phyloP scores from a whole-genome alignment of 2,329 filamentous ascomycete genomes.

The Penicillium occitanis region DNA sequence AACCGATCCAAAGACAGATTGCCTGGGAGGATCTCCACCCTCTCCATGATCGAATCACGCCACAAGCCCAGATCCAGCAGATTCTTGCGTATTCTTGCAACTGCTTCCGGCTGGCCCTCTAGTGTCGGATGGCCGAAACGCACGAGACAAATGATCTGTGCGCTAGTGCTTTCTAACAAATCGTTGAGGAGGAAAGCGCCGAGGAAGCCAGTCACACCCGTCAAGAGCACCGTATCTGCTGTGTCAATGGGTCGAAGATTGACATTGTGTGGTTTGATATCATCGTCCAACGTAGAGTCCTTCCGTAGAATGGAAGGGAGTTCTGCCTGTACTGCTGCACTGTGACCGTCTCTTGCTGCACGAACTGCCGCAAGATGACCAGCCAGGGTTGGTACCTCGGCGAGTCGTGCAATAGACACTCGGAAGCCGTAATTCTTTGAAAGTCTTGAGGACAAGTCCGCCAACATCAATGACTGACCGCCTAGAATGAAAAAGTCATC shows the following conservation, averaged over 20 bases:
- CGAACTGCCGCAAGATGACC: conserved; percentile 72
- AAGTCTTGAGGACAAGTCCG: conserved; percentile 70
- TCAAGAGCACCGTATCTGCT: conserved; percentile 68
- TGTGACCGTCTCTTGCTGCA: conserved; percentile 68
- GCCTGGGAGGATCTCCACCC: conserved; percentile 72
- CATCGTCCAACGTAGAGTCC: conserved; percentile 66
- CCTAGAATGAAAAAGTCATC: conserved; percentile 81
- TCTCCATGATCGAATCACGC: conserved; percentile 74
- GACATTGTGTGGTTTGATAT: conserved; percentile 61
- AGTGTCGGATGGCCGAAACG: conserved; percentile 68
- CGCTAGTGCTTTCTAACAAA: conserved; percentile 66
- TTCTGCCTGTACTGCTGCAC: conserved; percentile 72
- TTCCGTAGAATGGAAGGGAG: conserved; percentile 67
- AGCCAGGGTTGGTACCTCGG: conserved; percentile 68
- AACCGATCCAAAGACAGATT: conserved; percentile 69
- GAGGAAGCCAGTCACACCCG: conserved; percentile 73
- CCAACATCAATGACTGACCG: conserved; percentile 75
- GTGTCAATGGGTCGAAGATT: conserved; percentile 61
- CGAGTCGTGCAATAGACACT: conserved; percentile 68
- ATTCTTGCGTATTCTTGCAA: conserved; percentile 72
- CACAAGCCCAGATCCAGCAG: conserved; percentile 76
- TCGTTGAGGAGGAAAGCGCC: conserved; percentile 72
- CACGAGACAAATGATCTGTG: conserved; percentile 70
- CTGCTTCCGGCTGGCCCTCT: conserved; percentile 64
- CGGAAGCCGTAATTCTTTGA: conserved; percentile 70